Percentiles rank a stretch among this genome's conserved stretches.
Evolutionary conservation across 345 rosid genomes (phyloP).

Genomic region (Salix exigua): DNA sequence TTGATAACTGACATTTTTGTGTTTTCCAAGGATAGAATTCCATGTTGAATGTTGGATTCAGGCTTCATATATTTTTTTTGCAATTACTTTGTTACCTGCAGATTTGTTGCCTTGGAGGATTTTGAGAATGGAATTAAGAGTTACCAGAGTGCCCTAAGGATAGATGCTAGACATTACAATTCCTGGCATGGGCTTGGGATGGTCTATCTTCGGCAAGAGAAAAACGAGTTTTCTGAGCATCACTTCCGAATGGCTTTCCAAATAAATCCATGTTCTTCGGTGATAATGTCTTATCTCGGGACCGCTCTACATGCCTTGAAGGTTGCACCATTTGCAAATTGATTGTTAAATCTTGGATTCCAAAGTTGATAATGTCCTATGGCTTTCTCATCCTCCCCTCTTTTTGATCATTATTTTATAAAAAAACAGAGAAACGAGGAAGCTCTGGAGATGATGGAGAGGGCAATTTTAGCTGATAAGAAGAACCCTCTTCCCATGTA

Average conservation of each 20-base stretch:
- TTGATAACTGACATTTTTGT: neutral
- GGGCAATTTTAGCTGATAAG: constrained; percentile 79
- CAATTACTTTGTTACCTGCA: constrained; percentile 22
- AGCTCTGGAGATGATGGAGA: constrained; percentile 88
- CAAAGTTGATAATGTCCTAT: neutral
- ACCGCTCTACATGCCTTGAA: constrained; percentile 78
- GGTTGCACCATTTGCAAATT: constrained; percentile 36
- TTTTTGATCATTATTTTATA: constrained; percentile 3
- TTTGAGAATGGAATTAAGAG: constrained; percentile 91
- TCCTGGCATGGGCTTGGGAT: constrained; percentile 98
- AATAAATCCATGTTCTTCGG: constrained; percentile 85
- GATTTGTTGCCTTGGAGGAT: constrained; percentile 87
- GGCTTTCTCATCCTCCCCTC: neutral
- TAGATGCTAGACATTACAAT: constrained; percentile 92
- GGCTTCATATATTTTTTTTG: neutral
- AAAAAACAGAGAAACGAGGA: constrained; percentile 70
- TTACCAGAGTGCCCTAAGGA: constrained; percentile 83
- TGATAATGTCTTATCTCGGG: constrained; percentile 93
- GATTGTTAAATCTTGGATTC: constrained; percentile 3
- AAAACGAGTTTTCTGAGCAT: constrained; percentile 91
- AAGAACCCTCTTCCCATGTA: constrained; percentile 98
- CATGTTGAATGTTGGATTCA: neutral
- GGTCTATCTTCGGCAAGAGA: constrained; percentile 93
- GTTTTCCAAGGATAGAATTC: neutral
- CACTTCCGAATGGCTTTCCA: constrained; percentile 85